A percentile compares a stretch with the other conserved stretches of the same genome.
phyloP scores from a whole-genome alignment of 2,329 filamentous ascomycete genomes.

The Verticillium nubilum region DNA sequence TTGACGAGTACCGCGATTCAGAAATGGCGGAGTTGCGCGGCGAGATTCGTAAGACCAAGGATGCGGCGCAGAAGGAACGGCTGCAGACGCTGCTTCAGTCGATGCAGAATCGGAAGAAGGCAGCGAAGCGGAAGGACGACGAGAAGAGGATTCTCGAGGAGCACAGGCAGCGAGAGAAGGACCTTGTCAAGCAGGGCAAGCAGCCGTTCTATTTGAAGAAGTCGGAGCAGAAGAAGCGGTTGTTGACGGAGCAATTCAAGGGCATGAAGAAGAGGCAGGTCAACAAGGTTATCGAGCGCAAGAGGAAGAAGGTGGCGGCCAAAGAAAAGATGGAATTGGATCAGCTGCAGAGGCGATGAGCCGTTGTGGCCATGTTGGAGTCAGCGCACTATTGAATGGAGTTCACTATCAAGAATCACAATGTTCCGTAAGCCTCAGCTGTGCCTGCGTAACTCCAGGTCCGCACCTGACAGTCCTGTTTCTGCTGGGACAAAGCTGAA shows the following conservation, averaged over 20 bases:
- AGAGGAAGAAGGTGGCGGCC: constrained; percentile 80
- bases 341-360: constrained; percentile 23
- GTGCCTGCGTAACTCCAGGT: too few species aligned
- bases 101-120: constrained; percentile 73
- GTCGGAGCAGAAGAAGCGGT: constrained; percentile 82
- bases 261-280: constrained; percentile 81
- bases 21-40: constrained; percentile 73
- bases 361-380: neutral
- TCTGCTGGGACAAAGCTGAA: too few species aligned
- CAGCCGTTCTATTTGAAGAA: constrained; percentile 90
- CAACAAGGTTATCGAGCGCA: constrained; percentile 77
- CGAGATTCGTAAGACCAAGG: constrained; percentile 61
- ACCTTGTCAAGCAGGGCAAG: constrained; percentile 82
- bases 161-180: constrained; percentile 79
- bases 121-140: constrained; percentile 63
- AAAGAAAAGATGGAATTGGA: constrained; percentile 77
- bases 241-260: constrained; percentile 73
- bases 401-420: too few species aligned
- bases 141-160: constrained; percentile 64
- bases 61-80: constrained; percentile 57
- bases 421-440: too few species aligned
- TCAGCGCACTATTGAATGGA: neutral
- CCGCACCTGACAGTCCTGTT: too few species aligned
- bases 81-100: constrained; percentile 70
- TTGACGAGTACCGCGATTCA: constrained; percentile 78